These are phyloP conservation scores for Tritrichomonas foetus DNA, from an alignment of 208 protist species.

Conservation along the genomic window DNA sequence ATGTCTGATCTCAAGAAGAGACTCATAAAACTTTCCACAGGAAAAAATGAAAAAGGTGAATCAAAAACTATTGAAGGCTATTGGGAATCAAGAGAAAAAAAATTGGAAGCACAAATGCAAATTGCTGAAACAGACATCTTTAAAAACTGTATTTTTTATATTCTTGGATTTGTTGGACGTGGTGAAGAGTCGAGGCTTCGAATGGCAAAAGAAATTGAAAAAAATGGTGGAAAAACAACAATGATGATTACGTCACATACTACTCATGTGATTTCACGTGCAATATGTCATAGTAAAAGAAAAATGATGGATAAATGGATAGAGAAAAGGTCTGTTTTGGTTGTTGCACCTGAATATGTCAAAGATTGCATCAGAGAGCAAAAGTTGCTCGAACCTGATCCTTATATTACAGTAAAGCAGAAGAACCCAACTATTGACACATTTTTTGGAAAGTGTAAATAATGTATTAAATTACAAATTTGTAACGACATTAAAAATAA, in stretches of 20 bases:
- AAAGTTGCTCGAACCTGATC: neutral
- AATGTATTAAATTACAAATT: too few species aligned
- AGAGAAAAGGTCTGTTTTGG: neutral
- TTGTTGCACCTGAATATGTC: neutral
- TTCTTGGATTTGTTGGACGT: slow-evolving; percentile 15
- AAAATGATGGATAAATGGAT: neutral
- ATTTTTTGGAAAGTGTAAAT: too few species aligned
- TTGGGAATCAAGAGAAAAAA: neutral
- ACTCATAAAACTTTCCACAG: too few species aligned
- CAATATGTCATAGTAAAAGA: neutral
- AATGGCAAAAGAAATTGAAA: neutral
- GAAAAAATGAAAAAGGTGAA: too few species aligned
- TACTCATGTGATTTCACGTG: neutral
- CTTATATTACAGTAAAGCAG: slow-evolving; percentile 6
- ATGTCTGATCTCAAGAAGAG: too few species aligned
- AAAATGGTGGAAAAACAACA: slow-evolving; percentile 15
- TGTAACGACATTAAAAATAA: too few species aligned
- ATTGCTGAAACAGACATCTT: neutral
- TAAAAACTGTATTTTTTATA: slow-evolving; percentile 25
- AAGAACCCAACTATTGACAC: too few species aligned
- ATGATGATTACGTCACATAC: neutral
- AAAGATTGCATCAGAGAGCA: neutral
- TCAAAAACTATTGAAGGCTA: too few species aligned
- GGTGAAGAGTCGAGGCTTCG: neutral
- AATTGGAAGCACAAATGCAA: neutral